Conservation (phyloP, 495 filamentous ascomycete species). For the Lindgomyces ingoldianus region DNA sequence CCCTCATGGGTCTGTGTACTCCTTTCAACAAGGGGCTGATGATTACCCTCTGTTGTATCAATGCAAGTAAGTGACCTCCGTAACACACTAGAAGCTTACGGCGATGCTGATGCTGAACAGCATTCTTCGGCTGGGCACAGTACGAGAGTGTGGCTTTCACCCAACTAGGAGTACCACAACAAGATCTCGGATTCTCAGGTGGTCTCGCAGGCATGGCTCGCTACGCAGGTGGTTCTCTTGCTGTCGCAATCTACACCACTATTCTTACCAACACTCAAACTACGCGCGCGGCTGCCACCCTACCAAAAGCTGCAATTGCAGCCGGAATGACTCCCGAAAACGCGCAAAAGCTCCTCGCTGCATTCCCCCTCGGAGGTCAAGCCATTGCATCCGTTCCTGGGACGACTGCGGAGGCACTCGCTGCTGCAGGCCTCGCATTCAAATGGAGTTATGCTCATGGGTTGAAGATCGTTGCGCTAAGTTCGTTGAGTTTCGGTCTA, state of each 20-base stretch:
- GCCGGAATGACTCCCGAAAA: conserved; percentile 36
- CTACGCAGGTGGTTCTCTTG: conserved; percentile 40
- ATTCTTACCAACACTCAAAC: conserved; percentile 43
- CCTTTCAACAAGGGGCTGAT: conserved; percentile 38
- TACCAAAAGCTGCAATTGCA: conserved; percentile 39
- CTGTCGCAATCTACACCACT: conserved; percentile 42
- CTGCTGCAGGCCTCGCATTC: conserved; percentile 40
- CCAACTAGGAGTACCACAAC: conserved; percentile 38
- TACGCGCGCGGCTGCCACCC: conserved; percentile 17
- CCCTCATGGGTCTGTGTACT: conserved; percentile 37
- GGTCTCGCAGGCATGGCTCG: conserved; percentile 40
- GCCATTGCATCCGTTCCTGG: conserved; percentile 40
- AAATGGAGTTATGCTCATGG: conserved; percentile 43
- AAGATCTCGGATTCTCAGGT: conserved; percentile 38
- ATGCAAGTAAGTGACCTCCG: conserved; percentile 9
- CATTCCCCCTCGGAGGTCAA: conserved; percentile 39
- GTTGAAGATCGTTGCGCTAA: conserved; percentile 38
- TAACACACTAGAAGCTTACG: neutral
- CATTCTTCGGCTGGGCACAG: conserved; percentile 42
- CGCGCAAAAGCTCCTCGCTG: conserved; percentile 35
- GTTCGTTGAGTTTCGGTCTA: conserved; percentile 39
- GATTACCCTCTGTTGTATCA: conserved; percentile 39
- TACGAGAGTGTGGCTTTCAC: conserved; percentile 39
- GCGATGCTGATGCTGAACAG: conserved; percentile 5
- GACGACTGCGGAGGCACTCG: conserved; percentile 37